Conservation (phyloP, 495 filamentous ascomycete species). For the Aspergillus coremiiformis region DNA sequence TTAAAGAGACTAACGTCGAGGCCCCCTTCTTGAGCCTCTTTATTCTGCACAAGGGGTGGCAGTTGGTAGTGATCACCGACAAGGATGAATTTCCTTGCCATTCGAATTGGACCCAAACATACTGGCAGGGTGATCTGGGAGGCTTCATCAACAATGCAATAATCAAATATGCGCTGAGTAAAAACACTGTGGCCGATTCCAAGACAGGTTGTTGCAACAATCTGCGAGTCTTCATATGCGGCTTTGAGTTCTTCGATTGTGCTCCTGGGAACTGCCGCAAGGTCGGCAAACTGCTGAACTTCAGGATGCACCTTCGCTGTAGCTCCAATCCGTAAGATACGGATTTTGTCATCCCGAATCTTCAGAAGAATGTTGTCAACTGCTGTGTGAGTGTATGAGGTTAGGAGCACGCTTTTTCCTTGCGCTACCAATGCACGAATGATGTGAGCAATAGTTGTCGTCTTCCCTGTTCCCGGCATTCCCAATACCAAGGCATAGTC, state of each 20-base stretch:
- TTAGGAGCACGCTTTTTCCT: slow-evolving; percentile 85
- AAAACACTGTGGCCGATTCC: slow-evolving; percentile 86
- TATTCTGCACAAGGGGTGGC: slow-evolving; percentile 88
- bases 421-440: slow-evolving; percentile 84
- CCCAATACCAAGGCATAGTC: slow-evolving; percentile 94
- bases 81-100: slow-evolving; percentile 88
- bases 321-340: slow-evolving; percentile 76
- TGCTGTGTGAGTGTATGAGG: slow-evolving; percentile 93
- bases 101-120: slow-evolving; percentile 85
- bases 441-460: slow-evolving; percentile 94
- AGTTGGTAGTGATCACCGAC: slow-evolving; percentile 96
- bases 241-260: slow-evolving; percentile 76
- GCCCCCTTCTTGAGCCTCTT: slow-evolving; percentile 75
- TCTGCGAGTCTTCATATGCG: slow-evolving; percentile 71
- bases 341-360: slow-evolving; percentile 68
- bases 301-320: slow-evolving; percentile 78
- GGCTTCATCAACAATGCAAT: slow-evolving; percentile 96
- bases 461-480: slow-evolving; percentile 98
- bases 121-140: slow-evolving; percentile 95
- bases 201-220: slow-evolving; percentile 92
- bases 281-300: slow-evolving; percentile 71
- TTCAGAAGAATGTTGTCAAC: slow-evolving; percentile 97
- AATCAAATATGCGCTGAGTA: slow-evolving; percentile 84
- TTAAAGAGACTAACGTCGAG: slow-evolving; percentile 93
- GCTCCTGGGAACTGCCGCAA: slow-evolving; percentile 61